A percentile compares a stretch with the other conserved stretches of the same genome.
phyloP scores from a whole-genome alignment of 257 asterid species.

The Nicotiana knightiana region DNA sequence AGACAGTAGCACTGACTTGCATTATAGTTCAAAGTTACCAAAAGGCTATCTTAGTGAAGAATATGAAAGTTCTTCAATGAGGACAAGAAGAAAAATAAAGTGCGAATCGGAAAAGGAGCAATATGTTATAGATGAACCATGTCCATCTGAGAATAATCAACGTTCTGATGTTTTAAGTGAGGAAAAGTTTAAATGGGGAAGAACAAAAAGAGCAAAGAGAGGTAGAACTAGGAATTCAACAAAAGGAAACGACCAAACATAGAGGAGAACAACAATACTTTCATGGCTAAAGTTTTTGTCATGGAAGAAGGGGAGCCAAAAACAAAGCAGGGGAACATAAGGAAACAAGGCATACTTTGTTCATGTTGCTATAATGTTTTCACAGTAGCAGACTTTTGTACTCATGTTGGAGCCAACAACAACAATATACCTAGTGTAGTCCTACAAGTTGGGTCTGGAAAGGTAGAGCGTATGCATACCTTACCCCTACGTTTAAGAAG shows the following conservation, averaged over 20 bases:
- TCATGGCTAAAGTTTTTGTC: conserved; percentile 38
- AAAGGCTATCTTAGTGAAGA: not conserved
- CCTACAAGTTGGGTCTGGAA: no score
- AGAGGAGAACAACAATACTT: conserved; percentile 28
- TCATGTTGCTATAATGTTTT: conserved; percentile 31
- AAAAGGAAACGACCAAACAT: not conserved
- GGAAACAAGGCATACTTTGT: conserved; percentile 40
- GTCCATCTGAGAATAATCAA: not conserved
- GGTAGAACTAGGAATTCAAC: not conserved
- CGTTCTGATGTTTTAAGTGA: not conserved
- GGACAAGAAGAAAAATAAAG: not conserved
- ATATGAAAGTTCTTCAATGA: not conserved
- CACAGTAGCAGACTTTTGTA: conserved; percentile 22
- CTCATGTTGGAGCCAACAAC: conserved; percentile 25
- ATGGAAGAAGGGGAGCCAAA: conserved; percentile 4
- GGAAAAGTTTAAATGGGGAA: not conserved
- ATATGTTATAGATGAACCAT: not conserved
- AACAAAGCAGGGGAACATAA: conserved; percentile 29
- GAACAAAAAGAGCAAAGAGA: not conserved
- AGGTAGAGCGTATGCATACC: no score
- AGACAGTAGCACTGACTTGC: not conserved
- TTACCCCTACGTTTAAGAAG: no score
- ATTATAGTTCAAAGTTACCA: not conserved
- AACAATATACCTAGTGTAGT: no score
- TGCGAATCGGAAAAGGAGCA: no score